phyloP scores from a whole-genome alignment of 1,284 basidiomycete genomes.

The Fomitiporia mediterranea region DNA sequence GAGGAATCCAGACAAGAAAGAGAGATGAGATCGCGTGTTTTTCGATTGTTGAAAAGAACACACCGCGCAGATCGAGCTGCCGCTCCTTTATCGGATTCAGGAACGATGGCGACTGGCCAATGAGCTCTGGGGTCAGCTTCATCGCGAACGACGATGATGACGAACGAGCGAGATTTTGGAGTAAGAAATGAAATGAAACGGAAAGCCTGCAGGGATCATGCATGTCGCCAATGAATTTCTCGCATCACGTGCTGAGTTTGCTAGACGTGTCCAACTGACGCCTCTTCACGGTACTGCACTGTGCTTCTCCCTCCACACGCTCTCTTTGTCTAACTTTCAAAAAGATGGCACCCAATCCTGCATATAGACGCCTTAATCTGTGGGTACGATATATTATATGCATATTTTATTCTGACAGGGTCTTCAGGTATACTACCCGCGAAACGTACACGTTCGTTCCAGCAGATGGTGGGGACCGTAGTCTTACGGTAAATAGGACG shows the following conservation, averaged over 20 bases:
- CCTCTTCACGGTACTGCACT: not conserved
- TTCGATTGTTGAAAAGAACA: conserved; percentile 25
- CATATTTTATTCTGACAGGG: not conserved
- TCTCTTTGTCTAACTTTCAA: not conserved
- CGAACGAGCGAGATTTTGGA: conserved; percentile 28
- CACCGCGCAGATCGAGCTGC: conserved; percentile 91
- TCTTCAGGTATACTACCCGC: conserved; percentile 11
- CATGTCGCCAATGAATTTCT: conserved; percentile 15
- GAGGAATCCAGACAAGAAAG: conserved; percentile 18
- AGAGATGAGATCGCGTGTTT: conserved; percentile 10
- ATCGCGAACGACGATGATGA: conserved; percentile 40
- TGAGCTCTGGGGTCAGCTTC: conserved; percentile 92
- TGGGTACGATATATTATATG: conserved; percentile 30
- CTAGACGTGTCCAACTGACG: conserved; percentile 11
- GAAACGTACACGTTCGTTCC: conserved; percentile 69
- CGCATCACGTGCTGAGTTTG: conserved; percentile 39
- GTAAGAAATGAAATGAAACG: conserved; percentile 30
- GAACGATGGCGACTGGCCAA: conserved; percentile 71
- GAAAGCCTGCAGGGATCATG: not conserved
- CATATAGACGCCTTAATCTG: conserved; percentile 70
- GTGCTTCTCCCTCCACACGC: not conserved
- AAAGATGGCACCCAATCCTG: conserved; percentile 33
- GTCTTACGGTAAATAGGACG: conserved; percentile 63
- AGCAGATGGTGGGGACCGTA: conserved; percentile 55
- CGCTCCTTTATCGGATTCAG: conserved; percentile 92